Base-by-base conservation (phyloP, 192 early-diverging fungal genomes). In the Dimargaris cristalligena region DNA sequence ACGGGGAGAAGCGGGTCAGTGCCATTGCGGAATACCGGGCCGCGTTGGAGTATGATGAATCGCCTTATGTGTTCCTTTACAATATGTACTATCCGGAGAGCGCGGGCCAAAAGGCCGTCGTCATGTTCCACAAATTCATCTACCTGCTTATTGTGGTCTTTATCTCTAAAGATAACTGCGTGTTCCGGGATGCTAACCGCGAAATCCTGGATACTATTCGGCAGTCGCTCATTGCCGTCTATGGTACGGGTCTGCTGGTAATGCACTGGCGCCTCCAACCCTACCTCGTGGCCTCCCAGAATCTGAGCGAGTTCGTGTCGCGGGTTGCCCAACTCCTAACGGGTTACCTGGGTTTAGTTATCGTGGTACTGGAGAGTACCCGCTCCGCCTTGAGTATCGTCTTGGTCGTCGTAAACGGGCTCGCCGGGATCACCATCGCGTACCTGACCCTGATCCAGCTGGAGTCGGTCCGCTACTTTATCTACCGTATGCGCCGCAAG, bases 91-190 rank as follows among this genome's bases (percentile, higher is more conserved):
- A 68, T 25, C 68, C 74, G 20, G 58, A 58, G 6, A 70, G 74
- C 57, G 74, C 76, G 14, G 69, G 64, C 2, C 76, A 81, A 34
- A 73, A 78, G 20, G 67, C 78, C n/a, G 73, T 78, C 16, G 47
- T 74, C 49, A 75, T 84, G 74, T 62, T 72, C 45, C 72, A 68
- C 62, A 81, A 81, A 67, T 66, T 84, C 18, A 23, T 71, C 23
- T 69, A 64, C 4, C 68, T 81, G 9, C 30, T 76, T 1, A 61
- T 72, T 23, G 65, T 74, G 0, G 71, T 72, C 0, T 44, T 79
- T 31, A 61, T 81, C 44, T 60, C 71, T 18, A 84, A 81, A 65
- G 80, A 84, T 58, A 84, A 80, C 61, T 84, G 82, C 62, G 70
- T 79, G 66, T 69, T 73, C 22, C 71, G 74, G 2, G 45, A 54